These are phyloP conservation scores for Pharus latifolius DNA, from an alignment of 176 grass and related monocot genomes.

Conservation along the genomic window DNA sequence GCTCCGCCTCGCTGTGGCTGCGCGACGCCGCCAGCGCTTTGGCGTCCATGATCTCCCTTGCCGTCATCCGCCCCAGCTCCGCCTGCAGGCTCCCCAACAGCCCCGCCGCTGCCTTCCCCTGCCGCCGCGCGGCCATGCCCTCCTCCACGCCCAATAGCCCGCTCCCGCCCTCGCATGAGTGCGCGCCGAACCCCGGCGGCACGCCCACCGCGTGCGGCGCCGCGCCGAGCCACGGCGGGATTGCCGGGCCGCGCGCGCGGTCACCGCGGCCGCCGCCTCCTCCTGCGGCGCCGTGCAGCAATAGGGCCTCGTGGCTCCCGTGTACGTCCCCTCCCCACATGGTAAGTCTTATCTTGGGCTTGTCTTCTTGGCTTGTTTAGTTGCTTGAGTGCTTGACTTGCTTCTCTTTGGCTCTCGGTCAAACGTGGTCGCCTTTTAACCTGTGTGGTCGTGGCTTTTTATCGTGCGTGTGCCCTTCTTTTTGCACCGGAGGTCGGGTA, in stretches of 20 bases:
- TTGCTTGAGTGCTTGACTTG: no score
- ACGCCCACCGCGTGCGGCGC: conserved; percentile 17
- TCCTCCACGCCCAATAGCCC: no score
- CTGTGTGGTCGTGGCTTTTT: conserved; percentile 31
- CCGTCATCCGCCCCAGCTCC: conserved; percentile 77
- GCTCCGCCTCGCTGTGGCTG: conserved; percentile 98
- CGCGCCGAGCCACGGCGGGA: conserved; percentile 43
- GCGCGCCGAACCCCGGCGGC: no score
- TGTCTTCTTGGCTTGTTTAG: conserved; percentile 8
- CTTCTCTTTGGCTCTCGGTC: conserved; percentile 37
- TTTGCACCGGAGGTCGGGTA: conserved; percentile 22
- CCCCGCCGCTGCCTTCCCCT: conserved; percentile 11
- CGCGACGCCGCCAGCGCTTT: conserved; percentile 89
- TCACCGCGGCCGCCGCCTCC: conserved; percentile 6
- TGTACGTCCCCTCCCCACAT: conserved; percentile 73
- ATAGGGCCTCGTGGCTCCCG: conserved; percentile 38
- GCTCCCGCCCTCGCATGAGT: no score
- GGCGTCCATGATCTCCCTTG: conserved; percentile 92
- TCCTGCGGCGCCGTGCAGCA: conserved; percentile 3
- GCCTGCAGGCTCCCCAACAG: conserved; percentile 72
- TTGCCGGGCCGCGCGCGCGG: background rate
- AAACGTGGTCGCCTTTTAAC: conserved; percentile 65
- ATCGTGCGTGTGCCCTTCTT: conserved; percentile 17
- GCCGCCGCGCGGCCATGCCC: conserved; percentile 20
- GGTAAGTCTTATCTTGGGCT: background rate